phyloP scores from a whole-genome alignment of 2,329 filamentous ascomycete genomes.

The Pseudocercospora musae region DNA sequence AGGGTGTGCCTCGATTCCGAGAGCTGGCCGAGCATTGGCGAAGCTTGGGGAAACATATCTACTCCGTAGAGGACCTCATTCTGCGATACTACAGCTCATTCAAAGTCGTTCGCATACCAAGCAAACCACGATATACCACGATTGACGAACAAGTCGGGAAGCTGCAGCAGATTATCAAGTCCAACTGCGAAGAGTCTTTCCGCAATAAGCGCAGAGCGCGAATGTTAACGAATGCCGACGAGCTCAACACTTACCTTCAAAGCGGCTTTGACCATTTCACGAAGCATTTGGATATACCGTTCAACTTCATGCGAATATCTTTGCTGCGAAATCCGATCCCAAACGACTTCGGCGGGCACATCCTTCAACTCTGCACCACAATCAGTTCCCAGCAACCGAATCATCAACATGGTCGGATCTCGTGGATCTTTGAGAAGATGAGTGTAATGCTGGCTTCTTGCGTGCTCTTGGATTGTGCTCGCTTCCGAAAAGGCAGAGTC shows the following conservation, averaged over 20 bases:
- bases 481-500: constrained; percentile 38
- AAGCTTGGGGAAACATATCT: constrained; percentile 41
- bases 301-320: constrained; percentile 51
- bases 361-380: constrained; percentile 47
- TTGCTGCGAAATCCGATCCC: constrained; percentile 46
- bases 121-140: constrained; percentile 44
- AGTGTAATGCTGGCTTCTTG: constrained; percentile 51
- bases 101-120: constrained; percentile 48
- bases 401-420: constrained; percentile 30
- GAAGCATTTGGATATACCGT: constrained; percentile 44
- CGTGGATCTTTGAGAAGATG: constrained; percentile 44
- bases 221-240: constrained; percentile 48
- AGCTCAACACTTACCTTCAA: constrained; percentile 49
- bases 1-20: constrained; percentile 34
- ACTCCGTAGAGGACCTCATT: constrained; percentile 47
- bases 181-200: constrained; percentile 42
- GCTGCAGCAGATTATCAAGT: constrained; percentile 44
- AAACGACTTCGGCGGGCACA: constrained; percentile 49
- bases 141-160: constrained; percentile 50
- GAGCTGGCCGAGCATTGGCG: constrained; percentile 46
- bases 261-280: constrained; percentile 52
- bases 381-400: constrained; percentile 37
- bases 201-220: constrained; percentile 44
- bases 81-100: constrained; percentile 52
- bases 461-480: constrained; percentile 48